These are phyloP conservation scores for Linaria vulgaris DNA, from an alignment of 257 asterid genomes.

Conservation along the genomic window DNA sequence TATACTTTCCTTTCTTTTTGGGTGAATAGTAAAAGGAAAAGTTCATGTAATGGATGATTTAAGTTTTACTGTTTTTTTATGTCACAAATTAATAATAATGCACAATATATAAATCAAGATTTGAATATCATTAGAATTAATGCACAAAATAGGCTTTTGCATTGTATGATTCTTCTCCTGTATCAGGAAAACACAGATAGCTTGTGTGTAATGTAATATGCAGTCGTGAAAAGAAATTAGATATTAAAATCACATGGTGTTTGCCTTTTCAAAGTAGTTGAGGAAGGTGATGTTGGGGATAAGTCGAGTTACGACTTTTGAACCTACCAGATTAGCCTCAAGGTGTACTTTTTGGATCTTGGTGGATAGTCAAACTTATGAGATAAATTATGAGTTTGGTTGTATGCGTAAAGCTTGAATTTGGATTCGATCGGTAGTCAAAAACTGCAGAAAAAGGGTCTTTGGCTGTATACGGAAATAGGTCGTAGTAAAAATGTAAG, in stretches of 20 bases:
- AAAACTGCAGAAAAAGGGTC: slow-evolving; percentile 2
- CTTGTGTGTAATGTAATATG: too few species aligned
- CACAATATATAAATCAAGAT: not conserved
- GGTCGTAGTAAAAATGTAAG: not conserved
- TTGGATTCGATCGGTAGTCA: slow-evolving; percentile 1
- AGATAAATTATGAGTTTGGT: too few species aligned
- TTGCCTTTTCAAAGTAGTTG: slow-evolving; percentile 26
- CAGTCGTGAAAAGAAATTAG: too few species aligned
- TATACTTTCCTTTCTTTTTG: slow-evolving; percentile 14
- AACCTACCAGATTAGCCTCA: slow-evolving; percentile 14
- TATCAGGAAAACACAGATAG: too few species aligned
- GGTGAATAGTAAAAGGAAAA: not conserved
- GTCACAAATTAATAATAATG: too few species aligned
- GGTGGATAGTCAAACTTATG: too few species aligned
- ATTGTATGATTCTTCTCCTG: too few species aligned
- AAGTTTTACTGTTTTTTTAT: not conserved
- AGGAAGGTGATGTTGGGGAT: slow-evolving; percentile 18
- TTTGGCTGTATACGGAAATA: slow-evolving; percentile 1
- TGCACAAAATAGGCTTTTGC: too few species aligned
- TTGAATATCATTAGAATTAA: too few species aligned
- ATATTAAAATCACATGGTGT: slow-evolving; percentile 20
- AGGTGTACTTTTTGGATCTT: slow-evolving; percentile 4
- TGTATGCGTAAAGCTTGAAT: too few species aligned
- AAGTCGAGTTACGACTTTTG: slow-evolving; percentile 2
- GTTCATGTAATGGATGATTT: not conserved